phyloP scores from a whole-genome alignment of 305 asterid genomes.

The Fraxinus nigra region DNA sequence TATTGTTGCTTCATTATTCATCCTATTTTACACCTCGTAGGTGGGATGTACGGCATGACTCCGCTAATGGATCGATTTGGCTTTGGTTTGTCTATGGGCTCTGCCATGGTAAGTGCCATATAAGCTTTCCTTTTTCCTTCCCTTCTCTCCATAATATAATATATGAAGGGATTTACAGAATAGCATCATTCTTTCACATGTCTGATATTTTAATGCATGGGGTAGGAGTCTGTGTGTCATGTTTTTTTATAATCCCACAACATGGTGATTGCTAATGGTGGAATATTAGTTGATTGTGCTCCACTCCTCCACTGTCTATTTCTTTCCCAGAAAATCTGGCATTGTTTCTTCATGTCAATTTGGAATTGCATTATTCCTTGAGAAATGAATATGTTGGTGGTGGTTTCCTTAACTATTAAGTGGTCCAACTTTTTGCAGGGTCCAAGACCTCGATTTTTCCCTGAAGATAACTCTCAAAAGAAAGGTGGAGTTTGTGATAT shows the following conservation, averaged over 20 bases:
- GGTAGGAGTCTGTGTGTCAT: background rate
- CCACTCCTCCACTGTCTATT: background rate
- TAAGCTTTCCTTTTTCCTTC: background rate
- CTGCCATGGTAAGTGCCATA: slow-evolving; percentile 55
- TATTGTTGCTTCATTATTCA: background rate
- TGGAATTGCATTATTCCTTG: background rate
- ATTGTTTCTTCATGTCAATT: background rate
- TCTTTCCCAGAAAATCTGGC: background rate
- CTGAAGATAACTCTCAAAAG: slow-evolving; percentile 60
- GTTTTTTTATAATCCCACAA: background rate
- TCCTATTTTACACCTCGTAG: slow-evolving; percentile 32
- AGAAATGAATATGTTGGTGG: background rate
- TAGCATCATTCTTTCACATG: background rate
- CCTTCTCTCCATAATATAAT: background rate
- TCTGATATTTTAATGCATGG: background rate
- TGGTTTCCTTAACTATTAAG: slow-evolving; percentile 1
- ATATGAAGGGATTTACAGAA: background rate
- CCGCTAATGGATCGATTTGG: slow-evolving; percentile 77
- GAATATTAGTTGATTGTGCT: background rate
- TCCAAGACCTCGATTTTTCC: slow-evolving; percentile 67
- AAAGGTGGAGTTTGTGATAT: slow-evolving; percentile 46
- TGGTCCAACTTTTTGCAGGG: slow-evolving; percentile 43
- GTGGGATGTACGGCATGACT: slow-evolving; percentile 79
- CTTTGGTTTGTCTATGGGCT: slow-evolving; percentile 61
- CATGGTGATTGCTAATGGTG: background rate